Evolutionary conservation across 2,329 filamentous ascomycete species (phyloP).

Genomic region (Pseudogymnoascus sp.): DNA sequence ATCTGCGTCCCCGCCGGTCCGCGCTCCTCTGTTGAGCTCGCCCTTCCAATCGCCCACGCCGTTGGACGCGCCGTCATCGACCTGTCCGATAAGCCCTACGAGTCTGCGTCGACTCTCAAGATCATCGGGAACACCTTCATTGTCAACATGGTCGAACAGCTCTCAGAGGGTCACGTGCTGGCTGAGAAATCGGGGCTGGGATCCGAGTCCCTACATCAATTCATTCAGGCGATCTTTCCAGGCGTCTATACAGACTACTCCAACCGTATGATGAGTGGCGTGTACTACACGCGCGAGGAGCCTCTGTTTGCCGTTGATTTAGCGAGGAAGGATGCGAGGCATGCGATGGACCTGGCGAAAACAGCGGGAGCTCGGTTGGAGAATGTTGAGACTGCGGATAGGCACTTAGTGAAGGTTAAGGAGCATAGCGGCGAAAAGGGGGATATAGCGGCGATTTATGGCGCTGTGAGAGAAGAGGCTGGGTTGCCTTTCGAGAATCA

Average conservation of each 20-base stretch:
- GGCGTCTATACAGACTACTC: slow-evolving; percentile 69
- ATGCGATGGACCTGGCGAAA: slow-evolving; percentile 61
- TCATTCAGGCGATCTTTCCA: slow-evolving; percentile 65
- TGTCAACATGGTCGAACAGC: slow-evolving; percentile 69
- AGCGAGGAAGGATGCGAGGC: slow-evolving; percentile 71
- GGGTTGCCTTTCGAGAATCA: slow-evolving; percentile 67
- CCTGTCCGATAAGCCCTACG: slow-evolving; percentile 58
- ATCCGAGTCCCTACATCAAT: slow-evolving; percentile 57
- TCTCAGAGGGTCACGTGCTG: slow-evolving; percentile 68
- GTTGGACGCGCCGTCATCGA: slow-evolving; percentile 63
- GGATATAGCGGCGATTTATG: slow-evolving; percentile 78
- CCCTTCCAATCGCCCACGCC: slow-evolving; percentile 62
- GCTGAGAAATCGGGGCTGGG: slow-evolving; percentile 77
- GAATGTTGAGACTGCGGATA: slow-evolving; percentile 58
- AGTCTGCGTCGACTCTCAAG: slow-evolving; percentile 64
- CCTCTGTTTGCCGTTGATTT: slow-evolving; percentile 79
- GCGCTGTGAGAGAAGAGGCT: slow-evolving; percentile 63
- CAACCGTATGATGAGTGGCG: slow-evolving; percentile 62
- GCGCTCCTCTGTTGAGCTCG: slow-evolving; percentile 48
- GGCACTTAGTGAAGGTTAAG: slow-evolving; percentile 60
- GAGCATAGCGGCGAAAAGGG: slow-evolving; percentile 60
- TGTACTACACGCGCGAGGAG: slow-evolving; percentile 66
- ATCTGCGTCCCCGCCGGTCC: slow-evolving; percentile 66
- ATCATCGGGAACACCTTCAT: slow-evolving; percentile 83
- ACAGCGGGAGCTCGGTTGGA: slow-evolving; percentile 52